phyloP scores from a whole-genome alignment of 2,329 filamentous ascomycete species.

The Geoglossum cookeanum region DNA sequence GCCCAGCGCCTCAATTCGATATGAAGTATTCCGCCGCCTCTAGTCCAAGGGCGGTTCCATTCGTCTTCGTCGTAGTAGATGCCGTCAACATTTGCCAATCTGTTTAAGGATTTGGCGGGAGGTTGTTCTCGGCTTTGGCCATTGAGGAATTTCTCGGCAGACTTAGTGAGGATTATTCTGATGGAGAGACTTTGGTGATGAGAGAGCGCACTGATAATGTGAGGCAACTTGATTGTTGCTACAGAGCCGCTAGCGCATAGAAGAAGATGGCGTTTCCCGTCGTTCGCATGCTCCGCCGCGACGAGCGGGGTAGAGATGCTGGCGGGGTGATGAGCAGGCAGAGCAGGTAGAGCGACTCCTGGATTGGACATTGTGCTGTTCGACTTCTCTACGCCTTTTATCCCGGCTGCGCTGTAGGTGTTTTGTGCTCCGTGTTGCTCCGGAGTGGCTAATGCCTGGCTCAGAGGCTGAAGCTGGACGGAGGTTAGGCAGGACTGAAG shows the following conservation, averaged over 20 bases:
- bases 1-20: slow-evolving; percentile 70
- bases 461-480: no score
- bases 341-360: neutral
- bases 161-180: slow-evolving; percentile 61
- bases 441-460: no score
- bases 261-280: slow-evolving; percentile 40
- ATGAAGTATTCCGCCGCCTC: slow-evolving; percentile 67
- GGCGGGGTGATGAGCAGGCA: neutral
- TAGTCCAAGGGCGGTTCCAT: slow-evolving; percentile 60
- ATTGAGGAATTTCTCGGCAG: slow-evolving; percentile 54
- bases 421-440: no score
- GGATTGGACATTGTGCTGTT: neutral
- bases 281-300: slow-evolving; percentile 22
- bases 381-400: no score
- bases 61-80: slow-evolving; percentile 71
- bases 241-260: slow-evolving; percentile 54
- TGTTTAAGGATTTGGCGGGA: slow-evolving; percentile 14
- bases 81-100: slow-evolving; percentile 56
- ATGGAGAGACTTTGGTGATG: slow-evolving; percentile 43
- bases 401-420: no score
- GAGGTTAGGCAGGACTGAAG: no score
- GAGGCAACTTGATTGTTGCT: slow-evolving; percentile 62
- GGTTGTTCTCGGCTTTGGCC: slow-evolving; percentile 67
- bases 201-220: slow-evolving; percentile 34
- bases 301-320: slow-evolving; percentile 10